Evolutionary conservation across 495 filamentous ascomycete genomes (phyloP), one percentile per base, ranked within the genome.

Genomic region (Trichocladium antarcticum): DNA sequence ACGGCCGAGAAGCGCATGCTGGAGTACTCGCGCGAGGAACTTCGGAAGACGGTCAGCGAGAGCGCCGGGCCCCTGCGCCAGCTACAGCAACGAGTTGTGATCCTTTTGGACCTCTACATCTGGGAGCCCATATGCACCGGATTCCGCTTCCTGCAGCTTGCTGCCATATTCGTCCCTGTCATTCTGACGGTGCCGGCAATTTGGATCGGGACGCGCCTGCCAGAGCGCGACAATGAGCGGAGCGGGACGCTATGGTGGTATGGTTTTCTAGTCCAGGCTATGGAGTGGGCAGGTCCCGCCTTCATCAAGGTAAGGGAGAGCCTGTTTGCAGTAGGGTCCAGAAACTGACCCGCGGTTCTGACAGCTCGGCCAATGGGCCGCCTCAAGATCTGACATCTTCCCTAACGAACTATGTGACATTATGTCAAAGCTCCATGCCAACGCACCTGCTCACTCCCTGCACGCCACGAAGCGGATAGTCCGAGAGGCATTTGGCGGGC

Each of bases 291-390:
- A 29, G 93, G 93, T 6, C 89, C 93, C 29, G 89, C 93, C 0
- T 99, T 97, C 59, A 97, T 99, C 70, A 99, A 99, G 80, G 89
- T 92, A 68, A 27, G 64, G 31, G 31, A 37, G 0, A 24, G 45
- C 20, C 10, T n/a, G n/a, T n/a, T n/a, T n/a, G n/a, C n/a, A n/a
- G n/a, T n/a, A n/a, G 0, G 8, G 16, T 38, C 7, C 29, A 35
- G 0, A 29, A 42, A 32, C 62, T 68, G 53, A 69, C 41, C 51
- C 53, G 11, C 10, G 3, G 16, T 11, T 5, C 10, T 14, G 41
- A 49, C 55, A 95, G 87, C 80, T 99, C 45, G 93, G 93, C 20
- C 93, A 99, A 85, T 99, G 93, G 92, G 93, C 93, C 19, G 93
- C 93, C 10, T 96, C 92, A 4, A 78, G 93, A 58, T 84, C 90